Evolutionary conservation across 768 basidiomycete genomes (phyloP).

Genomic region (Leccinellum luteum): DNA sequence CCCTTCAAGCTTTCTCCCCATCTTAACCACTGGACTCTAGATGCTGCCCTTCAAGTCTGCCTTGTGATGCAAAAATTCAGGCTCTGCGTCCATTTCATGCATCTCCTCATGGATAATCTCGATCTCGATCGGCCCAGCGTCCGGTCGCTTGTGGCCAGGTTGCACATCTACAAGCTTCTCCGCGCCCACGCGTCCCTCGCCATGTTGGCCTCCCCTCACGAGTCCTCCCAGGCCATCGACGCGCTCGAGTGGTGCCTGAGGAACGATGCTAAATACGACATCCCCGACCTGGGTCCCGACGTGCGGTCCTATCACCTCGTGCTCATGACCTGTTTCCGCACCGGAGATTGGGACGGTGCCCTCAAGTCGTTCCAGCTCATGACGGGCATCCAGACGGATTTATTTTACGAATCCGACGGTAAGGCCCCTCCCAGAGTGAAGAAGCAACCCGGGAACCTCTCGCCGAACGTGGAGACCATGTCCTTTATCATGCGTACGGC

Average conservation of each 20-base stretch:
- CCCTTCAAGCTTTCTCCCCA: conserved; percentile 37
- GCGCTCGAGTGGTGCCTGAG: conserved; percentile 69
- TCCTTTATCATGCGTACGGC: conserved; percentile 59
- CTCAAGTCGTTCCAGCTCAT: conserved; percentile 63
- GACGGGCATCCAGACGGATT: conserved; percentile 60
- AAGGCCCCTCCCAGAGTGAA: conserved; percentile 39
- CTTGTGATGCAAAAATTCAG: conserved; percentile 44
- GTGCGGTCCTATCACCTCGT: conserved; percentile 56
- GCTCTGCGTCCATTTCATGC: conserved; percentile 54
- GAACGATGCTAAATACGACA: conserved; percentile 47
- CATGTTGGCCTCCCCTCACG: conserved; percentile 36
- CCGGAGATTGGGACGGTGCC: conserved; percentile 60
- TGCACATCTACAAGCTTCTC: conserved; percentile 63
- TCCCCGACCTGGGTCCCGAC: conserved; percentile 37
- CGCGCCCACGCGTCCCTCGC: conserved; percentile 45
- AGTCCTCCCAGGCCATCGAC: conserved; percentile 51
- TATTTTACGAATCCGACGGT: conserved; percentile 42
- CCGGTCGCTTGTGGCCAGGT: conserved; percentile 45
- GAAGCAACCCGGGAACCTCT: conserved; percentile 41
- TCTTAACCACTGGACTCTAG: conserved; percentile 48
- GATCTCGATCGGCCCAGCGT: conserved; percentile 15
- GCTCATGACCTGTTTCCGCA: conserved; percentile 61
- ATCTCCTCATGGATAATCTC: conserved; percentile 50
- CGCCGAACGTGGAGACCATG: conserved; percentile 52
- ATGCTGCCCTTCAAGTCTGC: conserved; percentile 56